Evolutionary conservation across 2,329 filamentous ascomycete genomes (phyloP), one percentile per base, ranked within the genome.

Genomic region (Periconia macrospinosa): DNA sequence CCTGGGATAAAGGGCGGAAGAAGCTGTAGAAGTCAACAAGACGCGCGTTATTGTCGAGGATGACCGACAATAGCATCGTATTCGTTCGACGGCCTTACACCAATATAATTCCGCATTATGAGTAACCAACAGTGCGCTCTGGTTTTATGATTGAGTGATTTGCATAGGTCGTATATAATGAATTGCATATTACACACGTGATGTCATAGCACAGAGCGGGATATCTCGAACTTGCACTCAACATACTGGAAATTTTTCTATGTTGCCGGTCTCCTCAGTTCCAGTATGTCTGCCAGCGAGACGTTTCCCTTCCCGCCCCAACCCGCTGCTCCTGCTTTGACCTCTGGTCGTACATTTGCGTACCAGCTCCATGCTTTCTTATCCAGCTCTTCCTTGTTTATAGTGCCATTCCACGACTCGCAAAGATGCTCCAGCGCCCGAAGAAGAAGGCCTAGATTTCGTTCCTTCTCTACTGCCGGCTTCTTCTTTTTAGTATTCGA

Each of bases 351-450:
- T 18, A 92, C 85, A 19, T 83, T 81, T 1, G 88, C 79, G 72
- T 96, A 96, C 91, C 91, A 96, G 11, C 78, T 78, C 90, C 91
- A 95, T 17, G 90, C 89, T 54, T 86, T 83, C 56, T 81, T 81
- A 68, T 96, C 90, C 49, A 96, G 76, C 63, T 96, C 90, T 15
- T 82, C 78, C 3, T 76, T 75, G 23, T 74, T 79, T 33, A 95
- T 70, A 30, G 84, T 80, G n/a, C 78, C 74, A 1, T 81, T 80
- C 92, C 91, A 96, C 56, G 90, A 93, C 45, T 81, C 79, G 63
- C 86, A 92, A 1, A 95, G 70, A 18, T 91, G 69, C 56, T 92
- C 83, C 52, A 96, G 76, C 0, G 89, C 86, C 3, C 84, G 87
- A 0, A 96, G 78, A 2, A 95, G 72, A 52, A 87, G 75, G 0